Conservation (phyloP, 1,284 basidiomycete genomes). For the Salmacisia buchloeana region DNA sequence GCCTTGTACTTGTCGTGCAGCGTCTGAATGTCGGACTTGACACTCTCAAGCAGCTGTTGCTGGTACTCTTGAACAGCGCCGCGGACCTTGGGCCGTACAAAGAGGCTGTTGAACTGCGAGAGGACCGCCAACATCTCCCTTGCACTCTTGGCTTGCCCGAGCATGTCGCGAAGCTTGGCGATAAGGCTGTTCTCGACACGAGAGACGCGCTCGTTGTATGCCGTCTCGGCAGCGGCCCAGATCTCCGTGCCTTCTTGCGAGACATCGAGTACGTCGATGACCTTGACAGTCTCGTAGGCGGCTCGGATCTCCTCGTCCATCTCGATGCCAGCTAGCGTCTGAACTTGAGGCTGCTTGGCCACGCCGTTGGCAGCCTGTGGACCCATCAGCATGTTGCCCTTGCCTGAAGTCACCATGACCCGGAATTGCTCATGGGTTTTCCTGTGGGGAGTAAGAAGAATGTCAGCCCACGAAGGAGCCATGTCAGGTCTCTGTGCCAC, state of each 20-base stretch:
- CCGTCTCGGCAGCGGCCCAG: constrained; percentile 91
- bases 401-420: constrained; percentile 92
- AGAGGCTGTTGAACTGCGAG: constrained; percentile 94
- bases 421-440: constrained; percentile 96
- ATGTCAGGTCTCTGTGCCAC: not conserved
- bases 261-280: constrained; percentile 87
- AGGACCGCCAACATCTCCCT: constrained; percentile 99
- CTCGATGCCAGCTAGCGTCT: constrained; percentile 63
- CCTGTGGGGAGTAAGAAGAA: constrained; percentile 9
- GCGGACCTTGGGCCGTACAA: constrained; percentile 78
- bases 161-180: constrained; percentile 77
- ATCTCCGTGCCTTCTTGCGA: constrained; percentile 86
- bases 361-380: constrained; percentile 12
- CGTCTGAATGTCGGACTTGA: constrained; percentile 93
- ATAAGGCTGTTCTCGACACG: constrained; percentile 98
- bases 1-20: constrained; percentile 79
- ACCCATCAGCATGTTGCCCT: constrained; percentile 55
- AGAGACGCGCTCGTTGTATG: constrained; percentile 94
- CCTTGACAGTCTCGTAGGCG: constrained; percentile 83
- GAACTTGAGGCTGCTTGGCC: constrained; percentile 32
- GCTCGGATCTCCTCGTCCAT: constrained; percentile 97
- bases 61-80: constrained; percentile 99
- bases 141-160: constrained; percentile 93
- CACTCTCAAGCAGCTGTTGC: constrained; percentile 61
- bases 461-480: not conserved